These are phyloP conservation scores for Fusarium virguliforme DNA, from an alignment of 2,329 filamentous ascomycete genomes.

Conservation along the genomic window DNA sequence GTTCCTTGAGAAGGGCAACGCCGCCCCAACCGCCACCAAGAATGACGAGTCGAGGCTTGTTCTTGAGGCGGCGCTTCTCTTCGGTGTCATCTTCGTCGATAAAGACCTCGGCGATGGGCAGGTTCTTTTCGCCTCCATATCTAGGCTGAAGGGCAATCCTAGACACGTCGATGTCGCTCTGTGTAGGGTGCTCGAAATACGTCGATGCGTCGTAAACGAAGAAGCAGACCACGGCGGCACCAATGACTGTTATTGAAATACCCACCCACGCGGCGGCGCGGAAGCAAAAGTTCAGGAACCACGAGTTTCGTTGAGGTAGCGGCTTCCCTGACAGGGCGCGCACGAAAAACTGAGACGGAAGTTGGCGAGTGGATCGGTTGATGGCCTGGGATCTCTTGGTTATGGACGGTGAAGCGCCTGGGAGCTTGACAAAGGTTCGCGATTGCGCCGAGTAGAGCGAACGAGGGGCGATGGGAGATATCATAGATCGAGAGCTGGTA, in stretches of 20 bases:
- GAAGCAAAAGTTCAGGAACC: conserved; percentile 73
- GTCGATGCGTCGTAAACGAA: conserved; percentile 96
- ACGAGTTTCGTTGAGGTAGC: conserved; percentile 65
- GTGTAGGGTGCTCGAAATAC: conserved; percentile 80
- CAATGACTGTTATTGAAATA: conserved; percentile 80
- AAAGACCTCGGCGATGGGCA: conserved; percentile 89
- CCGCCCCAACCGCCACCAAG: conserved; percentile 96
- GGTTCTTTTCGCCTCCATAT: conserved; percentile 91
- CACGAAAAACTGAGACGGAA: conserved; percentile 49
- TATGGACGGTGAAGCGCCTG: conserved; percentile 31
- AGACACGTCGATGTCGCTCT: conserved; percentile 85
- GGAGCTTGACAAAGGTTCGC: conserved; percentile 46
- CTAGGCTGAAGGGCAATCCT: conserved; percentile 85
- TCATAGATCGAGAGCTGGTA: conserved; percentile 34
- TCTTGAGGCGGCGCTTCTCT: conserved; percentile 78
- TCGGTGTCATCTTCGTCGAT: conserved; percentile 90
- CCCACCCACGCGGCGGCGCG: conserved; percentile 76
- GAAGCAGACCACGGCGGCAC: conserved; percentile 82
- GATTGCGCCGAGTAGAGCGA: conserved; percentile 34
- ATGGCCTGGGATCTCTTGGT: conserved; percentile 28
- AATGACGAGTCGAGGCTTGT: conserved; percentile 94
- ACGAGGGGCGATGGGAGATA: conserved; percentile 33
- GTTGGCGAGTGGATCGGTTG: conserved; percentile 25
- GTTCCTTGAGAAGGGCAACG: conserved; percentile 89
- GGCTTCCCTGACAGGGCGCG: conserved; percentile 69